Conservation (phyloP, 2,329 filamentous ascomycete genomes). For the Cladosporium sp. region DNA sequence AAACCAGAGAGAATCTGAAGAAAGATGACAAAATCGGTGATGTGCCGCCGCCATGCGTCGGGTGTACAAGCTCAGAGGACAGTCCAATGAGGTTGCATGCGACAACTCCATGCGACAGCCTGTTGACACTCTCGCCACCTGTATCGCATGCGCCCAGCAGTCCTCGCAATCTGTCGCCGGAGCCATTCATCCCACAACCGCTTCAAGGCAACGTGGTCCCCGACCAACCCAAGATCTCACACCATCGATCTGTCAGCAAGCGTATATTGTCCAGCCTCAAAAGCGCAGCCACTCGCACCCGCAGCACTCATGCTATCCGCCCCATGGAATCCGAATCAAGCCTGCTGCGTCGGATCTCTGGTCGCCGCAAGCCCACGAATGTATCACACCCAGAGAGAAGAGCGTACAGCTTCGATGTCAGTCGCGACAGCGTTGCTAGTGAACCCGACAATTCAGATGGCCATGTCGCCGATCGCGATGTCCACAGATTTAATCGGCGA, state of each 20-base stretch:
- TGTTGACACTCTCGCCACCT: background rate
- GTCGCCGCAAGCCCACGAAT: constrained; percentile 27
- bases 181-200: background rate
- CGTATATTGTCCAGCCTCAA: constrained; percentile 39
- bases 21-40: constrained; percentile 17
- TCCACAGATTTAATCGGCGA: constrained; percentile 18
- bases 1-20: constrained; percentile 38
- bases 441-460: background rate
- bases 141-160: background rate
- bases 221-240: constrained; percentile 23
- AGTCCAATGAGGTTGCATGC: background rate
- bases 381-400: constrained; percentile 25
- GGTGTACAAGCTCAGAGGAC: background rate
- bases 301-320: constrained; percentile 29
- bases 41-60: constrained; percentile 16
- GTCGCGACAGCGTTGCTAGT: constrained; percentile 26
- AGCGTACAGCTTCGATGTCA: constrained; percentile 33
- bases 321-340: constrained; percentile 30
- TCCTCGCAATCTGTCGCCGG: background rate
- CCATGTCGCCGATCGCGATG: background rate
- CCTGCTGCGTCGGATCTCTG: constrained; percentile 34
- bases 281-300: constrained; percentile 35
- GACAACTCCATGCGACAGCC: background rate
- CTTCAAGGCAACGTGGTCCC: background rate
- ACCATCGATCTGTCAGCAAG: constrained; percentile 37